Evolutionary conservation across 352 stramenopile genomes (phyloP), one percentile per base, ranked within the genome.

Genomic region (Globisporangium ultimum): DNA sequence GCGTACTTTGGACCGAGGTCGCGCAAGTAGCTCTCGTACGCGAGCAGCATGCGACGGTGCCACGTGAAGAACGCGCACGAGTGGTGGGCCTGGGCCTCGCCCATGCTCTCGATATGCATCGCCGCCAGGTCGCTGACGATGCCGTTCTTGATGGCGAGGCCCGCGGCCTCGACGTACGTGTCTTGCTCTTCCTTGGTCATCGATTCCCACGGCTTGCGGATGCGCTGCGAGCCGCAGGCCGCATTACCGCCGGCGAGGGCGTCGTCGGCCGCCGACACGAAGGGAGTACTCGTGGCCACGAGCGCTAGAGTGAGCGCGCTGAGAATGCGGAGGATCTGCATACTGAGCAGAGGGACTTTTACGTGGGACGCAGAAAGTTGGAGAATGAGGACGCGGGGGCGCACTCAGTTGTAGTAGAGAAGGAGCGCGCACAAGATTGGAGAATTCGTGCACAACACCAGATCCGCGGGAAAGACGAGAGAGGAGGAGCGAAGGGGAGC

Each of bases 51-150:
- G 7, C 64, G 69, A 10, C 69, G 66, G 54, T 78, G 65, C 67
- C 74, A 84, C 59, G 70, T 76, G 38, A 79, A n/a, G 53, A 81
- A 76, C 4, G 62, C 71, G 49, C 71, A 81, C 0, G 68, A 76
- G 48, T 56, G 55, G 48, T 72, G 59, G 38, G 61, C 66, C 53
- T 81, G 68, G 7, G 46, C 60, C 4, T 53, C 55, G 2, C 63
- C 76, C 12, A 46, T 36, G 14, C 45, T 40, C 45, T 80, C 69
- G 14, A 66, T 67, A 18, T 65, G 61, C 13, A 78, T 24, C 34
- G 74, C 69, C 8, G 61, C 58, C 40, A 80, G 78, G 14, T 76
- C 53, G 24, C 66, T 58, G 46, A 79, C 65, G 52, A 72, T 72
- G 17, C 74, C 71, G 24, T 11, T 54, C 48, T 54, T 41, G 24